Evolutionary conservation across 1,284 basidiomycete species (phyloP), one percentile per base, ranked within the genome.

Genomic region (Coniferiporia sulphurascens): DNA sequence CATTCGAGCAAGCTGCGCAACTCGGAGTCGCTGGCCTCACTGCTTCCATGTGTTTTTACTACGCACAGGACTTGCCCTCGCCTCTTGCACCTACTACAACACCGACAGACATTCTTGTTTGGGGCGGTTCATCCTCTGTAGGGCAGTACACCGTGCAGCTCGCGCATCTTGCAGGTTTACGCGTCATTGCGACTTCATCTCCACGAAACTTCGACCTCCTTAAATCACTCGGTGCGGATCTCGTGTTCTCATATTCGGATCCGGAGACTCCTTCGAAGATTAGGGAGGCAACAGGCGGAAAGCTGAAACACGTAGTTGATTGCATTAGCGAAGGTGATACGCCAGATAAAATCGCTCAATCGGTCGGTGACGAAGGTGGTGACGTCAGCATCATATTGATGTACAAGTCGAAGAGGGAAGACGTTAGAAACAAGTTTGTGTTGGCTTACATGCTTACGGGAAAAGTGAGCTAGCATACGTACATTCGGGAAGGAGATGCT

Each of bases 121-220:
- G 76, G 67, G 74, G 72, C 19, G 78, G 76, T 10, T 68, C 76
- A 12, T 72, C 74, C 10, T 68, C 72, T 6, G 75, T 78, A 27
- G 78, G 78, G 2, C 67, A 74, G 19, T 74, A 72, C 63, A 74
- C 74, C 6, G 64, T 78, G 45, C 77, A 79, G 63, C 69, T 80
- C 19, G 76, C 70, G 13, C 70, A 62, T n/a, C 12, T n/a, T 3
- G 41, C 12, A 12, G 75, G 75, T 21, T 67, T 71, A 59, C 69
- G 68, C 32, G 75, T 78, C 53, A 68, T 76, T 62, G 66, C 71
- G 17, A 77, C 75, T 8, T 73, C 74, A 6, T 77, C 75, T 35
- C 69, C 73, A 1, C 67, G 68, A 22, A 74, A 74, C 63, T 70
- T 68, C 55, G 72, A 70, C n/a, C 66, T 69, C 48, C 58, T 74